Conservation (phyloP, 1,284 basidiomycete species). For the Thecaphora frezii region DNA sequence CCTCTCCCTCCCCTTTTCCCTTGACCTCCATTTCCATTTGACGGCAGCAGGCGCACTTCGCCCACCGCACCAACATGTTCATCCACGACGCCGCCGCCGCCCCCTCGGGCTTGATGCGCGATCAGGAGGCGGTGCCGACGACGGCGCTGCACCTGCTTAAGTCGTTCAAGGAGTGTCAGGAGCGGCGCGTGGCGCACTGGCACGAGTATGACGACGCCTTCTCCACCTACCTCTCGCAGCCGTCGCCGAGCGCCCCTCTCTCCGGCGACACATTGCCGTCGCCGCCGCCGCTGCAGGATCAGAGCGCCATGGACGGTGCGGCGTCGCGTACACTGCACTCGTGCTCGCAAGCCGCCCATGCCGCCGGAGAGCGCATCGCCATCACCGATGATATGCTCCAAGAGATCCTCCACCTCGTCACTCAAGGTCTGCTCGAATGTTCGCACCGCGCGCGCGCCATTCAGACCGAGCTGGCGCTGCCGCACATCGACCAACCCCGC, state of each 20-base stretch:
- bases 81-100: too few species aligned
- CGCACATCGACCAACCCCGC: conserved; percentile 8
- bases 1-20: too few species aligned
- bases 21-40: too few species aligned
- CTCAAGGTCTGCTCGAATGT: conserved; percentile 38
- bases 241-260: not conserved
- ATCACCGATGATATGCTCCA: conserved; percentile 15
- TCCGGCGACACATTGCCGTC: not conserved
- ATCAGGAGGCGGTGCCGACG: not conserved
- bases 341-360: not conserved
- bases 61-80: too few species aligned
- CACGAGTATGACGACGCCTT: conserved; percentile 46
- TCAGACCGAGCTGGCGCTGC: conserved; percentile 22
- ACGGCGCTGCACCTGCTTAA: conserved; percentile 23
- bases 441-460: conserved; percentile 25
- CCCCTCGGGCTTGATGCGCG: too few species aligned
- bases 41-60: too few species aligned
- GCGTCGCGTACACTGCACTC: not conserved
- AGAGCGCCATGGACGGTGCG: not conserved
- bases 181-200: conserved; percentile 35
- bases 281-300: not conserved
- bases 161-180: conserved; percentile 40
- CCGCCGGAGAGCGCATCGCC: not conserved
- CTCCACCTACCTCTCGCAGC: conserved; percentile 12
- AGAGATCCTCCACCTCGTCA: conserved; percentile 40